Evolutionary conservation across 139 green algal genomes (phyloP).

Genomic region (Raphidocelis subcapitata): DNA sequence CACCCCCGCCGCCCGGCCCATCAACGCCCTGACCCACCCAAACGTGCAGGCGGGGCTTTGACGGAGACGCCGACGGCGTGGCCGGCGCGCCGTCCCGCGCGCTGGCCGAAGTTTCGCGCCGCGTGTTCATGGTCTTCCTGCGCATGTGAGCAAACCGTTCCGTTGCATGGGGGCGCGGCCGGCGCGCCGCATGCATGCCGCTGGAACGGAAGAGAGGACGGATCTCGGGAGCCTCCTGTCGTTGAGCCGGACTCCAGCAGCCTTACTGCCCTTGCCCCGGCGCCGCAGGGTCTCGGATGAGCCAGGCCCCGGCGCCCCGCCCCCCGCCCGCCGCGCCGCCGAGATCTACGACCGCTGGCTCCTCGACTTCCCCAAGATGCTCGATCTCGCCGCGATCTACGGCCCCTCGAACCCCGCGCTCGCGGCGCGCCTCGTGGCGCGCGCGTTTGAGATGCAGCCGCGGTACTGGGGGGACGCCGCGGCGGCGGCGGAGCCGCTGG

Average conservation of each 20-base stretch:
- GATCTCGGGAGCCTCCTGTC: not conserved
- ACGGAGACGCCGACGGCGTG: slow-evolving; percentile 22
- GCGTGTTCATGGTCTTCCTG: slow-evolving; percentile 63
- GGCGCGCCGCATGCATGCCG: no score
- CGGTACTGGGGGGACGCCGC: slow-evolving; percentile 45
- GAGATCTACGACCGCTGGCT: slow-evolving; percentile 54
- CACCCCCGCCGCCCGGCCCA: no score
- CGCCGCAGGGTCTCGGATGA: not conserved
- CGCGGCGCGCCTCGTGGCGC: slow-evolving; percentile 37
- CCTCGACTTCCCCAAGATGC: slow-evolving; percentile 70
- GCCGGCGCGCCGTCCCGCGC: slow-evolving; percentile 32
- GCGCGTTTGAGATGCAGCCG: slow-evolving; percentile 67
- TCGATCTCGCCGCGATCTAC: slow-evolving; percentile 76
- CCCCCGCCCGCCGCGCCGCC: slow-evolving; percentile 20
- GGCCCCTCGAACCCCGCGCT: slow-evolving; percentile 50
- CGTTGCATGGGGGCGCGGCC: no score
- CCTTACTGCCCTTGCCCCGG: no score
- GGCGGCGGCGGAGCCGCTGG: slow-evolving; percentile 29
- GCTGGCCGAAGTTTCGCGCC: slow-evolving; percentile 45
- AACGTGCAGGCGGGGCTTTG: slow-evolving; percentile 36
- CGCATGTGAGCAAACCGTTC: slow-evolving; percentile 61
- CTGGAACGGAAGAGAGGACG: no score
- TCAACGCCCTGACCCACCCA: no score
- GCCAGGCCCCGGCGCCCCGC: slow-evolving; percentile 8
- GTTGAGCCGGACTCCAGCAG: not conserved